phyloP scores from a whole-genome alignment of 1,139 yeast genomes.

The Pichia sp. region DNA sequence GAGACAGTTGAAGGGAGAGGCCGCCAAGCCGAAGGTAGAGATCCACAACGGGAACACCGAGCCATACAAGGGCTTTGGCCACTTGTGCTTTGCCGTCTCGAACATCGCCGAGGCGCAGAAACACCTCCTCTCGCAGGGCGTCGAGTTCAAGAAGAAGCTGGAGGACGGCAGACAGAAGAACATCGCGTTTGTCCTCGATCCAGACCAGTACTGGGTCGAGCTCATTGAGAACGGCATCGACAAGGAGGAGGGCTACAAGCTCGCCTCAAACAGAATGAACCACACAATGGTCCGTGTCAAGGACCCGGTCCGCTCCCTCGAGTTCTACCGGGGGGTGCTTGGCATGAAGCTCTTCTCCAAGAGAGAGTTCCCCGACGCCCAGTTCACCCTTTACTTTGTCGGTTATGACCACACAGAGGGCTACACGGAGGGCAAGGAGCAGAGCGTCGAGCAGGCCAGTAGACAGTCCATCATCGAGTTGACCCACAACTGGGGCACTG shows the following conservation, averaged over 20 bases:
- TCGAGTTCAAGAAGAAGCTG: constrained; percentile 73
- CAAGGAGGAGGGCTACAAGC: constrained; percentile 39
- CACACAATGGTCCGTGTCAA: constrained; percentile 92
- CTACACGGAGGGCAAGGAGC: constrained; percentile 34
- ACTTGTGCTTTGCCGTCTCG: constrained; percentile 82
- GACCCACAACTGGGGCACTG: constrained; percentile 96
- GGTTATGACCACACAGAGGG: constrained; percentile 51
- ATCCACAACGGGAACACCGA: constrained; percentile 81
- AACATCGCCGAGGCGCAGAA: constrained; percentile 63
- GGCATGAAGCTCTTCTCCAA: constrained; percentile 73
- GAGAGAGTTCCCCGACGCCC: constrained; percentile 57
- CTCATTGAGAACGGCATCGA: constrained; percentile 58
- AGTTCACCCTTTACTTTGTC: constrained; percentile 81
- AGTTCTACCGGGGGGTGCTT: constrained; percentile 69
- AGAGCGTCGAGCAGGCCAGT: constrained; percentile 34
- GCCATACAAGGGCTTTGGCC: constrained; percentile 90
- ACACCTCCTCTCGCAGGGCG: constrained; percentile 55
- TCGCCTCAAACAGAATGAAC: constrained; percentile 60
- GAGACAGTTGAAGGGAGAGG: constrained; percentile 61
- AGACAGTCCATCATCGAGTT: constrained; percentile 76
- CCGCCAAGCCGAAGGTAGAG: constrained; percentile 33
- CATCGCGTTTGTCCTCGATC: constrained; percentile 92
- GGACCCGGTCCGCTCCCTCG: constrained; percentile 72
- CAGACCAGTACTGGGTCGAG: constrained; percentile 97
- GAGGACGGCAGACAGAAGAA: constrained; percentile 87